Base-by-base conservation (phyloP, 2,329 filamentous ascomycete species). In the Thielaviopsis punctulata region DNA sequence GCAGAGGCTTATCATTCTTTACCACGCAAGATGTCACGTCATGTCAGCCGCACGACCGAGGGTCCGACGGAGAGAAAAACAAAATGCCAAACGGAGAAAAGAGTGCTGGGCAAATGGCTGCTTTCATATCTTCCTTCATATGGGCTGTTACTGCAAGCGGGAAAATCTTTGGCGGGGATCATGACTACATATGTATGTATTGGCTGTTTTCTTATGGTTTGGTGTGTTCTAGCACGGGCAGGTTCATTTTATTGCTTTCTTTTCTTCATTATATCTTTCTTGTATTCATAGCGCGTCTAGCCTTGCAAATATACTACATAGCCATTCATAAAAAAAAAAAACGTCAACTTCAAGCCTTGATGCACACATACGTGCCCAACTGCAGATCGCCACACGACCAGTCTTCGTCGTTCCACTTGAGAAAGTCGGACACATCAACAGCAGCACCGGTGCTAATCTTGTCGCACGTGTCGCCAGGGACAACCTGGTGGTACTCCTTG, bases 331-430 rank as follows among this genome's bases (percentile, higher is more conserved):
- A 5, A 27, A 27, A 10, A 10, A n/a, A n/a, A n/a, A n/a, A n/a
- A n/a, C n/a, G n/a, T n/a, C n/a, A n/a, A n/a, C 3, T 23, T 13
- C 33, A 45, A 13, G 45, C 18, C 3, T 21, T 43, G 33, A 54
- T 30, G 33, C 52, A 54, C 12, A 54, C 48, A 47, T 50, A 54
- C 9, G 47, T 47, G 21, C 30, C 44, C 12, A 27, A 23, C 22
- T 41, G 39, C 12, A 54, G 19, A 47, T 54, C 48, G 10, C 41
- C 33, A 23, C 52, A 54, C 23, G 30, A 23, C 22, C 45, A 45
- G 13, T 23, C n/a, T 2, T 33, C 23, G 47, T 54, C 18, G 24
- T 54, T 54, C 48, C 52, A 54, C 24, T 21, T 43, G n/a, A 47
- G 24, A 30, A 54, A 51, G 5, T 54, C 44, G 1, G 15, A 15